These are phyloP conservation scores for Linnemannia zychae DNA, from an alignment of 192 early-diverging fungal genomes.

Conservation along the genomic window DNA sequence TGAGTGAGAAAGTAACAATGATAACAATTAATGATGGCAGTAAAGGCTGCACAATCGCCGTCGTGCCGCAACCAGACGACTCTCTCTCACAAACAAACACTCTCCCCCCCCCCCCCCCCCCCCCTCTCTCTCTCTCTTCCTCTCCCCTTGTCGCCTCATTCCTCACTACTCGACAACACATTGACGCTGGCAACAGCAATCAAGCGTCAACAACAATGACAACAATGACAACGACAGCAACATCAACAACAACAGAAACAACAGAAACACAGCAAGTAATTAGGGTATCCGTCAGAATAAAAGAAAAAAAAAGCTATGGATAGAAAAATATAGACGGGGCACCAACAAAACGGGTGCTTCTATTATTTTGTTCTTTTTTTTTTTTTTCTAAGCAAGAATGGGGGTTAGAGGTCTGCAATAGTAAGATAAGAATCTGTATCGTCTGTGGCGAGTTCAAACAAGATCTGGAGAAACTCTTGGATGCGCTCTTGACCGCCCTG, in stretches of 20 bases:
- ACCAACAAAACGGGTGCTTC: too few species aligned
- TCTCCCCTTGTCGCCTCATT: too few species aligned
- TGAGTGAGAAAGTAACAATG: neutral
- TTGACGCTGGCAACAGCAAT: too few species aligned
- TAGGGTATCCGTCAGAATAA: neutral
- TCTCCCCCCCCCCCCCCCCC: neutral
- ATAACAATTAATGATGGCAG: neutral
- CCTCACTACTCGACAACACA: too few species aligned
- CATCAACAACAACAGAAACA: too few species aligned
- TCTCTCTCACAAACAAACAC: too few species aligned
- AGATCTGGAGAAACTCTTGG: constrained; percentile 34
- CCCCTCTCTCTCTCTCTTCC: neutral
- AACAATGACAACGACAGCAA: too few species aligned
- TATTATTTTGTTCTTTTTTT: too few species aligned
- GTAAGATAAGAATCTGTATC: neutral
- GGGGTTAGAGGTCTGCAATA: neutral
- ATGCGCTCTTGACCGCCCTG: constrained; percentile 36
- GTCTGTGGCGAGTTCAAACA: constrained; percentile 19
- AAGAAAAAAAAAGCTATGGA: neutral
- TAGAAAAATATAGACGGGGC: neutral
- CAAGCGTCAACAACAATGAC: too few species aligned
- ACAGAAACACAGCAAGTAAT: neutral
- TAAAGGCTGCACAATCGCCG: too few species aligned
- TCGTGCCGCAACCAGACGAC: too few species aligned
- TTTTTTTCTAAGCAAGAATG: too few species aligned